Evolutionary conservation across 176 grass and related monocot species (phyloP).

Genomic region (Lolium rigidum): DNA sequence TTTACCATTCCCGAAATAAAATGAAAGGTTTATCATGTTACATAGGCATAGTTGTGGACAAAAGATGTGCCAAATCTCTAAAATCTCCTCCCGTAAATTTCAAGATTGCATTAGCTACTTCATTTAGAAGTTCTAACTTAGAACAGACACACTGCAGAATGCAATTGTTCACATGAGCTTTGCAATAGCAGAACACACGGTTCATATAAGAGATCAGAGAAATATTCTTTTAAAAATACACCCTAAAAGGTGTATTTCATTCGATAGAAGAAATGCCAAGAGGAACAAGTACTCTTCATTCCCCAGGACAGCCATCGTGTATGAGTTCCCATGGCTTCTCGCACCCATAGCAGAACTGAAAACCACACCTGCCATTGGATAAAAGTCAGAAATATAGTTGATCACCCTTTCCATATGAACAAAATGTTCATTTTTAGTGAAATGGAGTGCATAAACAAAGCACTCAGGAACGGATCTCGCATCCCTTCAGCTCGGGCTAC

Average conservation of each 20-base stretch:
- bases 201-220: not conserved
- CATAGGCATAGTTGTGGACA: not conserved
- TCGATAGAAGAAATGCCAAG: too few species aligned
- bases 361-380: conserved; percentile 53
- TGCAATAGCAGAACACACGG: not conserved
- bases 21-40: not conserved
- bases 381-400: not conserved
- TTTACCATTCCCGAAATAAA: not conserved
- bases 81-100: not conserved
- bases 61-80: not conserved
- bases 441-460: too few species aligned
- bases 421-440: too few species aligned
- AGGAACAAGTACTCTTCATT: not conserved
- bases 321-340: conserved; percentile 35
- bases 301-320: conserved; percentile 44
- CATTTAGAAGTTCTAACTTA: not conserved
- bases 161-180: not conserved
- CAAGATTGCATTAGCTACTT: not conserved
- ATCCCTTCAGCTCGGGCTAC: too few species aligned
- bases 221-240: too few species aligned
- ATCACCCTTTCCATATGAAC: too few species aligned
- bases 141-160: not conserved
- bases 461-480: too few species aligned
- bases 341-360: conserved; percentile 77
- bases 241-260: too few species aligned